Percentiles rank a stretch among this genome's conserved stretches.
Evolutionary conservation across 306 rosid species (phyloP).

Genomic region (Cicer chorassanicum): DNA sequence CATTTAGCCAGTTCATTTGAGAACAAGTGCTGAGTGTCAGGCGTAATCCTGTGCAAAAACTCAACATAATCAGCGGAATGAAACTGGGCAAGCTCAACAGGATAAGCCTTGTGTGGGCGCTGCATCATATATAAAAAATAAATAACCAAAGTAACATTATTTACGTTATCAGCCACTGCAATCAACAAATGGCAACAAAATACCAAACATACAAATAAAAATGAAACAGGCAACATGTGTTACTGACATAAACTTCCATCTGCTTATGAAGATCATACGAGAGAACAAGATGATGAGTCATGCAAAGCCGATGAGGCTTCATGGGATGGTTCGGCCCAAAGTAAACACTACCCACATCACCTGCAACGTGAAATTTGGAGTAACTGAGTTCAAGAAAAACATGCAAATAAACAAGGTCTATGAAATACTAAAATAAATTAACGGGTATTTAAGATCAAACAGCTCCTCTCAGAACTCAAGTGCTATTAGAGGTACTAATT

Average conservation of each 20-base stretch:
- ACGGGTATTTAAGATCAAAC: conserved; percentile 9
- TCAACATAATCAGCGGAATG: conserved; percentile 93
- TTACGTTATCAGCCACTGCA: conserved; percentile 4
- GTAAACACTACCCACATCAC: conserved; percentile 97
- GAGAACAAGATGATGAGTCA: conserved; percentile 99
- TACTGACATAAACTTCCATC: conserved; percentile 96
- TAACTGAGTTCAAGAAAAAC: conserved; percentile 11
- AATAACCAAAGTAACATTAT: conserved; percentile 26
- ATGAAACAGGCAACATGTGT: conserved; percentile 22
- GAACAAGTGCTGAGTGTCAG: conserved; percentile 85
- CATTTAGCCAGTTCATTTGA: conserved; percentile 76
- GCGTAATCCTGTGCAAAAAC: conserved; percentile 90
- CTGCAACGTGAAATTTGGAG: conserved; percentile 58
- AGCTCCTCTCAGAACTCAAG: conserved; percentile 24
- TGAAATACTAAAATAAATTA: neutral
- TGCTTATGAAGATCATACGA: conserved; percentile 93
- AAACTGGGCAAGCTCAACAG: conserved; percentile 98
- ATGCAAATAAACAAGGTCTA: conserved; percentile 15
- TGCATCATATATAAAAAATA: conserved; percentile 51
- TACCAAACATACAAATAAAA: conserved; percentile 13
- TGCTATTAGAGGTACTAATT: neutral
- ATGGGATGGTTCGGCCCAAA: conserved; percentile 98
- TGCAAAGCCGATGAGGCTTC: conserved; percentile 98
- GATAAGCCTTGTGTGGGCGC: conserved; percentile 99
- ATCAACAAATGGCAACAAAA: conserved; percentile 28